Base-by-base conservation (phyloP, 371 early-diverging fungal species). In the Syncephalastrum contaminatum region DNA sequence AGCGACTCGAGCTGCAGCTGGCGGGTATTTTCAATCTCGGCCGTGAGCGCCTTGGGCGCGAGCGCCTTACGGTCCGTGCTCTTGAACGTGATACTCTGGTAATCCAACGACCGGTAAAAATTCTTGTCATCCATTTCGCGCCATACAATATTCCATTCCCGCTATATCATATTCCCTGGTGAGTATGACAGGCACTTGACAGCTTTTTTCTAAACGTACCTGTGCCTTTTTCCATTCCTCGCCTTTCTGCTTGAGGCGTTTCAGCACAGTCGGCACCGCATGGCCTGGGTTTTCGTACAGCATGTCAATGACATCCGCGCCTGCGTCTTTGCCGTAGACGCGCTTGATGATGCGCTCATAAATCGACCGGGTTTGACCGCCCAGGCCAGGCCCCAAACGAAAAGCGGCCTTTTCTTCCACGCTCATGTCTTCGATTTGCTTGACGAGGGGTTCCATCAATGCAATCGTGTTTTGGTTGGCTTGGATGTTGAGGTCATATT, bases 31-130 rank as follows among this genome's bases (percentile, higher is more conserved):
- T 98, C 97, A 51, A 95, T 94, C 63, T 96, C 95, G 25, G 81
- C 56, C 0, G 90, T 71, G 27, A 98, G 83, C 1, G 86, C 73
- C 72, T 95, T 96, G 36, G 83, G 63, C 10, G 87, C 78, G 57
- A 95, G 81, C 42, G 77, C 81, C 48, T 91, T 92, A 54, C 90
- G 87, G 67, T 99, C 99, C n/a, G 82, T 79, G 5, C 82, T 74
- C 69, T 96, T 96, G 75, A 96, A 95, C 1, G 83, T 84, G 47
- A 89, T 79, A 4, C 97, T 93, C 69, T 93, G 93, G 63, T 96
- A 92, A 73, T 99, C 99, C 43, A 99, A 78, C 1, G 99, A 90
- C 61, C 95, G 93, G 71, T 94, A 95, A 80, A 90, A 98, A 83
- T 98, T 98, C 66, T 92, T 93, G 48, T 86, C 79, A 46, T 97